A percentile compares a stretch with the other conserved stretches of the same genome.
Conservation (phyloP, 345 rosid species). For the Brassica nigra region DNA sequence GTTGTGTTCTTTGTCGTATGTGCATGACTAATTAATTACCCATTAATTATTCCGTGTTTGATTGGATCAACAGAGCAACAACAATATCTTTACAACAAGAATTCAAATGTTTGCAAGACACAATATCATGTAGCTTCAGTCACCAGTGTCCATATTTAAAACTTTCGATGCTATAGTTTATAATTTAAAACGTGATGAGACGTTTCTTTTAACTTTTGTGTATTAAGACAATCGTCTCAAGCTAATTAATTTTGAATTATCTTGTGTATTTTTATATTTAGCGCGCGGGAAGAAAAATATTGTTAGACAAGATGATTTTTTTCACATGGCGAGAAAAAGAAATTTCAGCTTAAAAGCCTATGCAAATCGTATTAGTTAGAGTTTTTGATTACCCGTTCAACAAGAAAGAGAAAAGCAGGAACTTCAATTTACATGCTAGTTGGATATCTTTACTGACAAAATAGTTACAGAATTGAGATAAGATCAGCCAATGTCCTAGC, state of each 20-base stretch:
- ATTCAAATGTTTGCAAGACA: constrained; percentile 34
- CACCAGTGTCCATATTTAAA: constrained; percentile 19
- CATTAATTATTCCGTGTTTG: constrained; percentile 29
- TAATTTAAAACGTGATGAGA: not conserved
- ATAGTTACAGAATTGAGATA: not conserved
- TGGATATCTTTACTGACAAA: not conserved
- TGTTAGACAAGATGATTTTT: not conserved
- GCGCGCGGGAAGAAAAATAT: not conserved
- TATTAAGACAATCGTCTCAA: not conserved
- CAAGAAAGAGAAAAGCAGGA: not conserved
- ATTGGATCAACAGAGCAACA: constrained; percentile 31
- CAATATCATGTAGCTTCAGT: constrained; percentile 28
- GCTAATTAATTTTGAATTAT: not conserved
- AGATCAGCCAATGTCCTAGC: not conserved
- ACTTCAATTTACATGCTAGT: not conserved
- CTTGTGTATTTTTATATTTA: not conserved
- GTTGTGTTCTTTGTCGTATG: constrained; percentile 37
- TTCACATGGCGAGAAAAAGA: not conserved
- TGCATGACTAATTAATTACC: constrained; percentile 35
- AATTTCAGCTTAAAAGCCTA: not conserved
- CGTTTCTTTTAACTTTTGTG: not conserved
- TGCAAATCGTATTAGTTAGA: not conserved
- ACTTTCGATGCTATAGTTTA: not conserved
- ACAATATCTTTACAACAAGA: constrained; percentile 21
- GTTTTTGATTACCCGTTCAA: not conserved